These are phyloP conservation scores for Orbilia blumenaviensis DNA, from an alignment of 2,329 filamentous ascomycete species.

Conservation along the genomic window DNA sequence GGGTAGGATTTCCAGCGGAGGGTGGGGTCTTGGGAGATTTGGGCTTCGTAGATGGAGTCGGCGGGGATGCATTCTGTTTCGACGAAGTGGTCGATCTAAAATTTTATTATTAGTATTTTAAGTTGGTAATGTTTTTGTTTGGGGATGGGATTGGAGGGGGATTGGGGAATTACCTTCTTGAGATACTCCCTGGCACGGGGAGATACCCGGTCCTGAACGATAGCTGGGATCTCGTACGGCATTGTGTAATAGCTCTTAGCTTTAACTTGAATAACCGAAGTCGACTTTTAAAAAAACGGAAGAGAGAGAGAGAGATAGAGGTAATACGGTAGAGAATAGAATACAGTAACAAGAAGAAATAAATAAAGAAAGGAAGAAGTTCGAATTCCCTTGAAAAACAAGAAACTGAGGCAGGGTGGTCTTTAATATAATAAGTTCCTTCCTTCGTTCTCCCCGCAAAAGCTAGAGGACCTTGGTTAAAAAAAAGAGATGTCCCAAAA, in stretches of 20 bases:
- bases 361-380: not conserved
- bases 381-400: not conserved
- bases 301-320: too few species aligned
- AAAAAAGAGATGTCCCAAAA: not conserved
- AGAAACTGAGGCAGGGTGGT: not conserved
- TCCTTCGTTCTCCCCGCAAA: not conserved
- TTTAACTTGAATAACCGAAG: too few species aligned
- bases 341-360: too few species aligned
- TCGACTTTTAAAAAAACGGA: too few species aligned
- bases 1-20: constrained; percentile 71
- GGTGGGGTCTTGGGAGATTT: constrained; percentile 56
- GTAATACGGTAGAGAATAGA: too few species aligned
- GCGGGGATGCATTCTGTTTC: constrained; percentile 77
- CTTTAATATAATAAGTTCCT: not conserved
- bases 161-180: constrained; percentile 55
- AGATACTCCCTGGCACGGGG: constrained; percentile 57
- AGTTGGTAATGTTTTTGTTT: too few species aligned
- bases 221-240: constrained; percentile 55
- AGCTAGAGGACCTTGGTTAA: constrained; percentile 10
- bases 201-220: constrained; percentile 57
- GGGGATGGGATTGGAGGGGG: not conserved
- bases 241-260: constrained; percentile 19
- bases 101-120: not conserved
- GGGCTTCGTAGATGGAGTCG: constrained; percentile 56
- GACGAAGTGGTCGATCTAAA: constrained; percentile 85